Evolutionary conservation across 495 filamentous ascomycete genomes (phyloP), one percentile per base, ranked within the genome.

Genomic region (Xylaria nigripes): DNA sequence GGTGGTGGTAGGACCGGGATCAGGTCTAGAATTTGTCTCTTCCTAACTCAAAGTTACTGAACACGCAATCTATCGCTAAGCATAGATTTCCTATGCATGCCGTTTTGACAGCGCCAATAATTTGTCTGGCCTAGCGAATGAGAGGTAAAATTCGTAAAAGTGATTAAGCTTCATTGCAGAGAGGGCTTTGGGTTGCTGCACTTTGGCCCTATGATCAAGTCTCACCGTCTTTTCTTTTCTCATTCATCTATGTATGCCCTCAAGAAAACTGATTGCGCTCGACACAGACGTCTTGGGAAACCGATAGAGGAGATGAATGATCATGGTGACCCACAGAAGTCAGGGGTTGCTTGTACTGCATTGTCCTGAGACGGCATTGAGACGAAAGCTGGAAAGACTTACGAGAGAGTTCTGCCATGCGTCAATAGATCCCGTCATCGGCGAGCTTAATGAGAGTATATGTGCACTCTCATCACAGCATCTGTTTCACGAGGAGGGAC

Each of bases 361-460:
- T 36, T 29, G 29, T 45, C 19, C 15, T 42, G 50, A 24, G 19
- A 51, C n/a, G 24, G 38, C 27, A 43, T 4, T 38, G 22, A 23
- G 41, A 51, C 27, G 19, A 34, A 19, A 21, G 15, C 2, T 29
- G 5, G 18, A 27, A 54, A 30, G 25, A 10, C 29, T 42, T 48
- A 48, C 44, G 51, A 42, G 51, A 54, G 45, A 48, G 51, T 54
- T 54, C 44, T 30, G 21, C 21, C 34, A 3, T 42, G 51, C 51
- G 40, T 42, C 3, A 16, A 19, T 6, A 16, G 7, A 48, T 38
- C 51, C 51, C 51, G 51, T 54, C 34, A 54, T 48, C 51, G 51
- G 44, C 34, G 44, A 42, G 51, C 34, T 23, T 30, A 25, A 16
- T 18, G 21, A 8, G 44, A 42, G 44, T 54, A 48, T 48, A 48